These are phyloP conservation scores for Avena insularis DNA, from an alignment of 176 grass and related monocot species.

Conservation along the genomic window DNA sequence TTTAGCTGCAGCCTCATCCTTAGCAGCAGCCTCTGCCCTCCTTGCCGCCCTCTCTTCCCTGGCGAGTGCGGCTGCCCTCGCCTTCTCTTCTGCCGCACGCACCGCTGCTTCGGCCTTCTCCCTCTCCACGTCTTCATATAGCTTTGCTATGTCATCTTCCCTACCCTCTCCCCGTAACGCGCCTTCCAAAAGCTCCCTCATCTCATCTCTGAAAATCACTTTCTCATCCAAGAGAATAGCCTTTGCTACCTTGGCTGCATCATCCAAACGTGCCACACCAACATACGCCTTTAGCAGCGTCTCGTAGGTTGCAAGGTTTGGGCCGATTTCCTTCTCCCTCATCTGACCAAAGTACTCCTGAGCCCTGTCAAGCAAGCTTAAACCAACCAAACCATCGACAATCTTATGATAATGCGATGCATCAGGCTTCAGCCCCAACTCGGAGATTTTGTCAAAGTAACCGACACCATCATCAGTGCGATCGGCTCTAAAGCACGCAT, in stretches of 20 bases:
- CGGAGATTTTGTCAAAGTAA: constrained; percentile 73
- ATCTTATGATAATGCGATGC: constrained; percentile 64
- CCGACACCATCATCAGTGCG: constrained; percentile 57
- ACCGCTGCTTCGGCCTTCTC: constrained; percentile 68
- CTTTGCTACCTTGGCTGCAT: constrained; percentile 51
- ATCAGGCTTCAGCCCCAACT: constrained; percentile 72
- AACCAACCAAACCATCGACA: constrained; percentile 47
- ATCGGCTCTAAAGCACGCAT: constrained; percentile 62
- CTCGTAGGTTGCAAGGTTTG: constrained; percentile 65
- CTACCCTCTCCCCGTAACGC: constrained; percentile 61
- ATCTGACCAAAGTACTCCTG: constrained; percentile 68
- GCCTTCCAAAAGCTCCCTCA: constrained; percentile 65
- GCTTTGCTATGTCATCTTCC: constrained; percentile 61
- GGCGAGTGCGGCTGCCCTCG: constrained; percentile 64
- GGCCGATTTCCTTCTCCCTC: constrained; percentile 58
- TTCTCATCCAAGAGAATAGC: constrained; percentile 66
- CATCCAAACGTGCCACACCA: constrained; percentile 44
- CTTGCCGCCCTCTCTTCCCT: constrained; percentile 75
- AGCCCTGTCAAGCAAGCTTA: constrained; percentile 60
- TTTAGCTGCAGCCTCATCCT: constrained; percentile 75
- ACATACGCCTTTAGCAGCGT: constrained; percentile 65
- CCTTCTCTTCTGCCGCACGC: constrained; percentile 62
- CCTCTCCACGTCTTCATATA: constrained; percentile 71
- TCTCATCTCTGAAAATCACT: constrained; percentile 65
- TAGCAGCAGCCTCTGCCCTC: constrained; percentile 65